phyloP scores from a whole-genome alignment of 2,329 filamentous ascomycete genomes.

The Myriosclerotinia scirpicola region DNA sequence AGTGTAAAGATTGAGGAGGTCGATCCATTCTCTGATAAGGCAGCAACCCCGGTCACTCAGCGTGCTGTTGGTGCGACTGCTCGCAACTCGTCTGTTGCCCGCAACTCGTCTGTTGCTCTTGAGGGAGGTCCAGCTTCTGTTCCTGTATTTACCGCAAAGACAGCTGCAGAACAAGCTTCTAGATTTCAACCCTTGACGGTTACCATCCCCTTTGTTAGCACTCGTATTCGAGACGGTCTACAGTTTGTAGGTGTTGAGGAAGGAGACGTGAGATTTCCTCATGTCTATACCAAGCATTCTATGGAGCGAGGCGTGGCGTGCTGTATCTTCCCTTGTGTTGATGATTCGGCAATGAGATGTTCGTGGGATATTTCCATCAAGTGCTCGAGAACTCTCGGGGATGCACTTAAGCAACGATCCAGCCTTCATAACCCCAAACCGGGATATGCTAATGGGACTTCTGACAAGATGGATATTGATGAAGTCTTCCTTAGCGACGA shows the following conservation, averaged over 20 bases:
- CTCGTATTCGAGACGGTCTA: constrained; percentile 77
- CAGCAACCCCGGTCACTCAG: constrained; percentile 47
- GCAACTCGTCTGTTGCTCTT: constrained; percentile 36
- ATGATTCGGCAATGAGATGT: constrained; percentile 77
- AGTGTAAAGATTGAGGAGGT: constrained; percentile 62
- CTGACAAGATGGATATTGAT: constrained; percentile 26
- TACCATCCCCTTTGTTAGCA: constrained; percentile 74
- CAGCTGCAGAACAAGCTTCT: constrained; percentile 41
- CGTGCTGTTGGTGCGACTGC: constrained; percentile 40
- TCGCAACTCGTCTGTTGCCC: constrained; percentile 34
- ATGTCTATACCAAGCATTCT: constrained; percentile 85
- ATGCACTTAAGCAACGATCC: constrained; percentile 57
- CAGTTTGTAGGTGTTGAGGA: constrained; percentile 87
- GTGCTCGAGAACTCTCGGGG: constrained; percentile 81
- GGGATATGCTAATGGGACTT: constrained; percentile 2
- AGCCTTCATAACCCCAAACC: constrained; percentile 38
- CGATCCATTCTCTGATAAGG: constrained; percentile 52
- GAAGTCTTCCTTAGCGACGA: constrained; percentile 60
- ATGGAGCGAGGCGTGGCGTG: constrained; percentile 76
- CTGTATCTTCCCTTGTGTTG: constrained; percentile 90
- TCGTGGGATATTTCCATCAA: constrained; percentile 88
- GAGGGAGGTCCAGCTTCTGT: constrained; percentile 43
- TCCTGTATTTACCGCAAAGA: constrained; percentile 38
- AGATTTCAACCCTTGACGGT: constrained; percentile 61
- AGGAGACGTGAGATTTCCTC: constrained; percentile 79